Conservation (phyloP, 1,284 basidiomycete species). For the Tylopilus orsonianus region DNA sequence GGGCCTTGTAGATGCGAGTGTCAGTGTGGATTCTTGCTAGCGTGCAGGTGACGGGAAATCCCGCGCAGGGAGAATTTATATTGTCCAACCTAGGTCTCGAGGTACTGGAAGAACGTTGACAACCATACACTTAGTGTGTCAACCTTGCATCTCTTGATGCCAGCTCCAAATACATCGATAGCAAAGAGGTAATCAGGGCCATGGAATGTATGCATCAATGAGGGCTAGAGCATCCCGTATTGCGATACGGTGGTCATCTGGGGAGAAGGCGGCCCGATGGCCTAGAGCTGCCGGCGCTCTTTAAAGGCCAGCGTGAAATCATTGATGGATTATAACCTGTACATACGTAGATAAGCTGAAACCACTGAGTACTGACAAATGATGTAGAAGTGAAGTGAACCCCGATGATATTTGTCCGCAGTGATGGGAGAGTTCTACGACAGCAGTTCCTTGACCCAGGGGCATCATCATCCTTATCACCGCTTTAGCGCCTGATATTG, state of each 20-base stretch:
- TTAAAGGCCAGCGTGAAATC: too few relatives aligned
- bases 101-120: background rate
- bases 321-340: too few relatives aligned
- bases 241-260: too few relatives aligned
- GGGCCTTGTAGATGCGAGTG: too few relatives aligned
- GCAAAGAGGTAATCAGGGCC: constrained; percentile 13
- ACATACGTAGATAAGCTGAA: too few relatives aligned
- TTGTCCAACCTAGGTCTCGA: background rate
- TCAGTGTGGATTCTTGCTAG: constrained; percentile 29
- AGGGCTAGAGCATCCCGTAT: too few relatives aligned
- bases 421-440: background rate
- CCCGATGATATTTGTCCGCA: too few relatives aligned
- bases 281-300: constrained; percentile 1
- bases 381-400: too few relatives aligned
- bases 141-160: constrained; percentile 22
- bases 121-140: constrained; percentile 23
- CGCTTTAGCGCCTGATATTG: background rate
- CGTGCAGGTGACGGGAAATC: constrained; percentile 36
- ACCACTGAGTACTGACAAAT: too few relatives aligned
- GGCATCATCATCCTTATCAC: background rate
- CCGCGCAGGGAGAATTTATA: constrained; percentile 26
- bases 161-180: constrained; percentile 22
- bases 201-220: constrained; percentile 22
- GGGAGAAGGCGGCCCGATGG: too few relatives aligned
- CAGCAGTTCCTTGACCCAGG: background rate